Conservation (phyloP, 2,329 filamentous ascomycete species). For the Hypomyces rosellus region DNA sequence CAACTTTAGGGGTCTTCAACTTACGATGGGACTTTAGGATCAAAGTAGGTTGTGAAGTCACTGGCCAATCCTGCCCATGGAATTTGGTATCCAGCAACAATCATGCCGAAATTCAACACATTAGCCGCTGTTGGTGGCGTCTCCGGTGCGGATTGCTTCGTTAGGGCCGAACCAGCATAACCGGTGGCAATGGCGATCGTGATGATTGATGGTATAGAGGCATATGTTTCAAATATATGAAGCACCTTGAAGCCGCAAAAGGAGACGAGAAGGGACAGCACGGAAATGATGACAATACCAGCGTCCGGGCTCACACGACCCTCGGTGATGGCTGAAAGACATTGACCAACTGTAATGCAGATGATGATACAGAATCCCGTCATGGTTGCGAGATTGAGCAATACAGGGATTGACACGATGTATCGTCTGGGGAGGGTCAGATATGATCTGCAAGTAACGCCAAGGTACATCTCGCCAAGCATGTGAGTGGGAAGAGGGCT, state of each 20-base stretch:
- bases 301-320: conserved; percentile 44
- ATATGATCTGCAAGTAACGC: background rate
- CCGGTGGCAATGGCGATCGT: conserved; percentile 50
- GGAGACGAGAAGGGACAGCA: conserved; percentile 52
- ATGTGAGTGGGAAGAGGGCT: background rate
- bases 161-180: conserved; percentile 44
- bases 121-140: conserved; percentile 37
- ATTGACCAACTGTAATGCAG: conserved; percentile 54
- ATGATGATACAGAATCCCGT: conserved; percentile 59
- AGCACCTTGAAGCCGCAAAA: conserved; percentile 55
- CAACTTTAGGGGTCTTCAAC: conserved; percentile 15
- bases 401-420: conserved; percentile 51
- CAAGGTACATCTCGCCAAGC: background rate
- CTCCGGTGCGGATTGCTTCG: conserved; percentile 37
- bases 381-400: conserved; percentile 57
- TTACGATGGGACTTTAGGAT: conserved; percentile 47
- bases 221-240: conserved; percentile 52
- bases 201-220: conserved; percentile 50
- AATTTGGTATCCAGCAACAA: conserved; percentile 58
- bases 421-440: conserved; percentile 37
- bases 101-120: conserved; percentile 52
- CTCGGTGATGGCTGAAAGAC: conserved; percentile 46
- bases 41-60: conserved; percentile 56
- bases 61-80: conserved; percentile 54
- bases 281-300: conserved; percentile 55